Evolutionary conservation across 2,329 filamentous ascomycete genomes (phyloP), one percentile per base, ranked within the genome.

Genomic region (Rosellinia necatrix): DNA sequence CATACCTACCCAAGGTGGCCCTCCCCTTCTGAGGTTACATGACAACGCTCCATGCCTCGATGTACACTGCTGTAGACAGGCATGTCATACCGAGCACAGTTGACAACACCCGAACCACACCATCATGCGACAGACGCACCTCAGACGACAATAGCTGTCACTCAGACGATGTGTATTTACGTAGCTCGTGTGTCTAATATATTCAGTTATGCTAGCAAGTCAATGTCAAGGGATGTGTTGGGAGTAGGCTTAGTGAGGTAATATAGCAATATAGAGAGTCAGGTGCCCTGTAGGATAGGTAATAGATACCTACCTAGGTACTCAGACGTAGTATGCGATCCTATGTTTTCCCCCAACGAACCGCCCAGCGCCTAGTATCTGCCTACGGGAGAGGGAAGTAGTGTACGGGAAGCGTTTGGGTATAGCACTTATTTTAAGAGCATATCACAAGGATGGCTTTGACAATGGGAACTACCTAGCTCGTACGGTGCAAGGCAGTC

Each of bases 41-140:
- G 48, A 43, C 38, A 53, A 38, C 32, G 25, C 38, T 41, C 13
- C 30, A n/a, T 34, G 15, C 12, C 12, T 34, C 6, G 12, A 34
- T 34, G 13, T 25, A 22, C 24, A 46, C 15, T n/a, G n/a, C n/a
- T n/a, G n/a, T n/a, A 17, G 24, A 42, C 48, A 41, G 41, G 48
- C 48, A 42, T 56, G 35, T 37, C 53, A 43, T 47, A 48, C 35
- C 32, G 34, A 50, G 25, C 40, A 32, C 30, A 48, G 30, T 44
- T 46, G 49, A 47, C 46, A 58, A 47, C 32, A 42, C 47, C 51
- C 27, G 29, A 17, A 47, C 42, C 55, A 42, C 55, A 49, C 55
- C 49, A 58, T 58, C 46, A 55, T 58, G 56, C 52, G 40, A 55
- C 41, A 30, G 35, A 30, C 42, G 37, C 46, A 41, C 47, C 46